Evolutionary conservation across 345 rosid genomes (phyloP).

Genomic region (Combretum micranthum): DNA sequence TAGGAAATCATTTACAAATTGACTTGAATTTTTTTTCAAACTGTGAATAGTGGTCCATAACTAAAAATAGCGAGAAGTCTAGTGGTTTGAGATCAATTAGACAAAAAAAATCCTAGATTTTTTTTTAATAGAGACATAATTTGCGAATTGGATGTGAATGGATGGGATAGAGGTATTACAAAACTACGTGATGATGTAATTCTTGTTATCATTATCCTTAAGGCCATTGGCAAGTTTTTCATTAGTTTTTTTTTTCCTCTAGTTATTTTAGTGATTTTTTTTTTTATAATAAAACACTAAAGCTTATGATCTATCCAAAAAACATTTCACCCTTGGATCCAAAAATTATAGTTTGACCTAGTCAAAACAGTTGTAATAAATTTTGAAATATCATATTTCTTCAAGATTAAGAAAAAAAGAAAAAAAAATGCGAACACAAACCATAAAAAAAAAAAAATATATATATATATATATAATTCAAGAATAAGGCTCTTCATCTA

Average conservation of each 20-base stretch:
- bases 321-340: not conserved
- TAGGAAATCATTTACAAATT: conserved; percentile 9
- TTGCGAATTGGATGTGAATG: conserved; percentile 1
- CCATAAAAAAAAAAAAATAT: too few relatives aligned
- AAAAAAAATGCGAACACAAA: too few relatives aligned
- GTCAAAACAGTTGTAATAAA: not conserved
- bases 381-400: not conserved
- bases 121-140: not conserved
- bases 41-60: not conserved
- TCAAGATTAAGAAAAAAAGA: too few relatives aligned
- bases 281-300: not conserved
- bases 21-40: not conserved
- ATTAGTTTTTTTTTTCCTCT: not conserved
- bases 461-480: too few relatives aligned
- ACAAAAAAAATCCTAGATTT: conserved; percentile 6
- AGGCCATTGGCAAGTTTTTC: not conserved
- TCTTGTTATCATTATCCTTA: not conserved
- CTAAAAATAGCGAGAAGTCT: conserved; percentile 2
- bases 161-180: not conserved
- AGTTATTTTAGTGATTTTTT: not conserved
- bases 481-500: too few relatives aligned
- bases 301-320: not conserved
- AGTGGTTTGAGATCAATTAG: not conserved
- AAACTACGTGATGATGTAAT: conserved; percentile 3
- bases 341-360: not conserved